Evolutionary conservation across 2,329 filamentous ascomycete species (phyloP).

Genomic region (Metarhizium brunneum): DNA sequence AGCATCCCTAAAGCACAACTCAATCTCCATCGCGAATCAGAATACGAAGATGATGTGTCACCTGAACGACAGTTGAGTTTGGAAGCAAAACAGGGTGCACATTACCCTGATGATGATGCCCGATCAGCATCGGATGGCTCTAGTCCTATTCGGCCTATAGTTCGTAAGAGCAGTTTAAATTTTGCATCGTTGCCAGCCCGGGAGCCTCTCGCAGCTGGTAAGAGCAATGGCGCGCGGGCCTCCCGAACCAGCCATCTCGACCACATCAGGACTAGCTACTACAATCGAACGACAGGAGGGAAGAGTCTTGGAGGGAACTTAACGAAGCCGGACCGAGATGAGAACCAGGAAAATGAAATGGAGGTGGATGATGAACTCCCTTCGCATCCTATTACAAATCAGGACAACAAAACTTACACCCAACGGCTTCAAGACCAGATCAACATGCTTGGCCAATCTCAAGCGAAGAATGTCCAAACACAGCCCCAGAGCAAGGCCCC

Average conservation of each 20-base stretch:
- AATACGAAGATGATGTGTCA: conserved; percentile 3
- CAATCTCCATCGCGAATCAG: not conserved
- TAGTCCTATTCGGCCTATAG: conserved; percentile 64
- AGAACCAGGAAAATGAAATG: conserved; percentile 44
- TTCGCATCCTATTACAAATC: conserved; percentile 28
- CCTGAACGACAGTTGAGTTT: conserved; percentile 5
- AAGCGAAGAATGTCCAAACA: conserved; percentile 33
- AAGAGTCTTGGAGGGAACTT: conserved; percentile 53
- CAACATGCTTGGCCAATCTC: conserved; percentile 56
- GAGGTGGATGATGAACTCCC: conserved; percentile 36
- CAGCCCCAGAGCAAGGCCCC: conserved; percentile 22
- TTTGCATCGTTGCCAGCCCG: conserved; percentile 89
- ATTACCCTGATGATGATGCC: conserved; percentile 30
- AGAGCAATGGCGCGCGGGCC: conserved; percentile 64
- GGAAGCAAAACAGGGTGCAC: conserved; percentile 1
- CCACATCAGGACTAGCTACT: conserved; percentile 61
- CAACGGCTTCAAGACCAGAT: conserved; percentile 91
- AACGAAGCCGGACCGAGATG: conserved; percentile 31
- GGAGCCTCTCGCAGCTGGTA: conserved; percentile 76
- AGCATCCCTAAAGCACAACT: not conserved
- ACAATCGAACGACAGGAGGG: conserved; percentile 63
- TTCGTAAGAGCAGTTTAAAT: conserved; percentile 89
- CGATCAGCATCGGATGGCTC: conserved; percentile 60
- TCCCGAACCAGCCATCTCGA: conserved; percentile 76
- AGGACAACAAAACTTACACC: conserved; percentile 70